A percentile compares a stretch with the other conserved stretches of the same genome.
Conservation (phyloP, 208 protist species). For the Naegleria gruberi region DNA sequence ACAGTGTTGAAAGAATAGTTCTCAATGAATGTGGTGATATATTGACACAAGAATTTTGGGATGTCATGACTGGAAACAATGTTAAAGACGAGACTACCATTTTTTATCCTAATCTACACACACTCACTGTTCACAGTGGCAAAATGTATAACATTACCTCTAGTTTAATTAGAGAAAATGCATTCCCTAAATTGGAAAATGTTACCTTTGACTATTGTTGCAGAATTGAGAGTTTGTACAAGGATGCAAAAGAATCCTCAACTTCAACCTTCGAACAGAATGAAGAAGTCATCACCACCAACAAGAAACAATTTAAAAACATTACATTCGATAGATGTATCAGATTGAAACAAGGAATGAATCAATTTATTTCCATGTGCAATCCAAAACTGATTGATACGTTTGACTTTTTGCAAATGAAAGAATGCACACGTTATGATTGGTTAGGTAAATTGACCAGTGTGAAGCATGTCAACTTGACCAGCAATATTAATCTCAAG, state of each 20-base stretch:
- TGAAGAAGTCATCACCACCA: background rate
- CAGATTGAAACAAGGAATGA: background rate
- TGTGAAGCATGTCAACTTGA: background rate
- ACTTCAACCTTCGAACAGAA: background rate
- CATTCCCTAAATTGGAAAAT: background rate
- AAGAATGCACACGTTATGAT: background rate
- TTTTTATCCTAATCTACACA: background rate
- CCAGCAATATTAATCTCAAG: background rate
- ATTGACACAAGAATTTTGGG: background rate
- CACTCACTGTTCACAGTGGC: background rate
- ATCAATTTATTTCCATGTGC: background rate
- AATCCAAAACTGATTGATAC: background rate
- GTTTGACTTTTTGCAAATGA: background rate
- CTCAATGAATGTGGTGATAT: background rate
- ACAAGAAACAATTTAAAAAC: background rate
- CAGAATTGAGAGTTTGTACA: background rate
- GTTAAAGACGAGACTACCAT: background rate
- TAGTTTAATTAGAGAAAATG: background rate
- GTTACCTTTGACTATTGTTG: background rate
- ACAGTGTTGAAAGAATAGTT: background rate
- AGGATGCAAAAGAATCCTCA: background rate
- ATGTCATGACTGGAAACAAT: background rate
- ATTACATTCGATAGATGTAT: background rate
- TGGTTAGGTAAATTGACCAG: background rate
- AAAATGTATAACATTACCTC: background rate